Evolutionary conservation across 495 filamentous ascomycete species (phyloP), one percentile per base, ranked within the genome.

Genomic region (Polyplosphaeria fusca): DNA sequence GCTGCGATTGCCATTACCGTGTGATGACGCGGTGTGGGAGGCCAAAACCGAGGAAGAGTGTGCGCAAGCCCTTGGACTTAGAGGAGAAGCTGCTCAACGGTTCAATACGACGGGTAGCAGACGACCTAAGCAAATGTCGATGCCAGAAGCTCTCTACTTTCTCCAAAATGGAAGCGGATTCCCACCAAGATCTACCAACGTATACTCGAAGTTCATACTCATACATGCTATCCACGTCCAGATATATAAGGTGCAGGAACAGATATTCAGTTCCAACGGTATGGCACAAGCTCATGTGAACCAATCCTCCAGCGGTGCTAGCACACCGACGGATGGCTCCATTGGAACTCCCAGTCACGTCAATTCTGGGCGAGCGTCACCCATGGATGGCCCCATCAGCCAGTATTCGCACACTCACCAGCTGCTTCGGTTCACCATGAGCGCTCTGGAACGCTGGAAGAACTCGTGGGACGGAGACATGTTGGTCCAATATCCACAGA

Each of bases 21-120:
- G 79, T 1, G 83, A 88, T 56, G 84, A 88, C 65, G 82, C 80
- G 27, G 77, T 81, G 12, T 88, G 82, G 82, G 83, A 86, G 13
- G 82, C 83, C 5, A 68, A 60, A 11, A 74, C 75, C 18, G 48
- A 70, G 2, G 54, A 70, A 12, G 80, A 82, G 19, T 87, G 84
- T 63, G 81, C 82, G n/a, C 73, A 76, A 52, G 79, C 80, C 1
- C 70, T 88, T 18, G 81, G 81, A 4, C 62, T 86, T 9, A 70
- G 77, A 40, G 82, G 82, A 9, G 65, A 72, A 4, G 65, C 70
- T 4, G 68, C 70, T 2, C 47, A 77, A 44, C 55, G 58, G 3
- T 74, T 68, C 45, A 86, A 87, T 63, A 68, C 73, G 1, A 73
- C 77, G 43, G 84, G 83, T 13, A 83, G 77, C 38, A 73, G 78